Base-by-base conservation (phyloP, 805 yeast species). In the Metschnikowia continentalis region DNA sequence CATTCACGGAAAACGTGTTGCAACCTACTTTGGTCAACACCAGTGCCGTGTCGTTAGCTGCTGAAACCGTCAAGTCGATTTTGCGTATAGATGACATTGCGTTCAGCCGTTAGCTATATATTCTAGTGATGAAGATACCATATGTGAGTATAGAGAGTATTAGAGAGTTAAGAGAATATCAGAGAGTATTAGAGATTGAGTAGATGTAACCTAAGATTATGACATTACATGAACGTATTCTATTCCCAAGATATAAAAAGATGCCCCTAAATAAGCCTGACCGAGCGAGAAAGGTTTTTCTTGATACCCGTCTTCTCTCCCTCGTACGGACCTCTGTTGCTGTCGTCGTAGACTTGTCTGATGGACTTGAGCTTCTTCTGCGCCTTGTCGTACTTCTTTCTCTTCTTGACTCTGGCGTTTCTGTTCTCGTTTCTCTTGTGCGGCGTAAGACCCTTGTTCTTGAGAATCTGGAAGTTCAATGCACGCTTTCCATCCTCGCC, bases 241-340 rank as follows among this genome's bases (percentile, higher is more conserved):
- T 26, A 26, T 26, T 26, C 30, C 30, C 30, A 8, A 26, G 30
- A 26, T 26, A 26, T 26, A 26, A 26, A 26, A 26, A 26, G 30
- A 26, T 26, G 30, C 30, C 30, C 30, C 26, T 39, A 58, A 13
- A 42, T 43, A 35, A 90, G 84, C 68, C 86, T 88, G 64, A 89
- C 90, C 62, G 96, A 85, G 69, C 89, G 86, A n/a, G 96, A 78
- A 47, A 92, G 66, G 58, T 90, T 90, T 81, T 94, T 92, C 78
- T 90, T 90, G 67, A 94, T 94, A 88, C 99, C 99, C 17, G 97
- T 90, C 74, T 82, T 79, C 69, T 94, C 99, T 71, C 99, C 99
- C 56, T 79, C 85, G 68, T 94, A 94, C 2, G 96, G 84, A 30
- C 78, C 77, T 45, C 57, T 62, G 56, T 90, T 87, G 54, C 81